Evolutionary conservation across 192 early-diverging fungal genomes (phyloP).

Genomic region (Powellomyces hirtus): DNA sequence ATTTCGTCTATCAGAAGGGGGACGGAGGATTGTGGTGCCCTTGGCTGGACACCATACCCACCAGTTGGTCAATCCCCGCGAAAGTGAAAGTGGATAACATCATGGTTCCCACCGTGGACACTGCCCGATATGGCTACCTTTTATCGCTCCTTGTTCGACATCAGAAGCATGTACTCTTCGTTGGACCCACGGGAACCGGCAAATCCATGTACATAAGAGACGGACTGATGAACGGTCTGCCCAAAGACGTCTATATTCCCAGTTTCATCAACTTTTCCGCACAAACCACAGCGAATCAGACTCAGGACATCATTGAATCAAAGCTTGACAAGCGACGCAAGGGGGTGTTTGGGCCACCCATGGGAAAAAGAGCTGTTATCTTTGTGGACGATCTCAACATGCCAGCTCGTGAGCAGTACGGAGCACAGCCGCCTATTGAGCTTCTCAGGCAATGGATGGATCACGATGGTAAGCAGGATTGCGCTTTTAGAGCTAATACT

Average conservation of each 20-base stretch:
- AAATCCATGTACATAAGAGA: constrained; percentile 64
- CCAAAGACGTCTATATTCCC: constrained; percentile 49
- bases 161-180: constrained; percentile 53
- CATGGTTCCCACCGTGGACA: constrained; percentile 60
- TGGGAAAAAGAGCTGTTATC: constrained; percentile 54
- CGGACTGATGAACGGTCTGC: constrained; percentile 47
- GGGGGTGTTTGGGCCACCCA: constrained; percentile 56
- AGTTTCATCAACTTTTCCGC: constrained; percentile 61
- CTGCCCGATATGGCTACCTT: constrained; percentile 53
- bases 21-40: constrained; percentile 42
- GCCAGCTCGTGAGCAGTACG: constrained; percentile 57
- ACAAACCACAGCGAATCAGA: constrained; percentile 60
- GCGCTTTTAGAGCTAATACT: neutral
- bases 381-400: constrained; percentile 67
- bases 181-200: constrained; percentile 60
- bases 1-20: constrained; percentile 48
- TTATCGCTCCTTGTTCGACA: constrained; percentile 48
- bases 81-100: constrained; percentile 62
- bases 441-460: constrained; percentile 64
- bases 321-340: constrained; percentile 60
- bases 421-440: constrained; percentile 64
- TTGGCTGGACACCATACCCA: constrained; percentile 51
- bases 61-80: constrained; percentile 44
- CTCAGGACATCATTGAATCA: constrained; percentile 61
- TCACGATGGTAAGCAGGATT: too few species aligned